Evolutionary conservation across 2,329 filamentous ascomycete species (phyloP).

Genomic region (Stachybotrys chartarum): DNA sequence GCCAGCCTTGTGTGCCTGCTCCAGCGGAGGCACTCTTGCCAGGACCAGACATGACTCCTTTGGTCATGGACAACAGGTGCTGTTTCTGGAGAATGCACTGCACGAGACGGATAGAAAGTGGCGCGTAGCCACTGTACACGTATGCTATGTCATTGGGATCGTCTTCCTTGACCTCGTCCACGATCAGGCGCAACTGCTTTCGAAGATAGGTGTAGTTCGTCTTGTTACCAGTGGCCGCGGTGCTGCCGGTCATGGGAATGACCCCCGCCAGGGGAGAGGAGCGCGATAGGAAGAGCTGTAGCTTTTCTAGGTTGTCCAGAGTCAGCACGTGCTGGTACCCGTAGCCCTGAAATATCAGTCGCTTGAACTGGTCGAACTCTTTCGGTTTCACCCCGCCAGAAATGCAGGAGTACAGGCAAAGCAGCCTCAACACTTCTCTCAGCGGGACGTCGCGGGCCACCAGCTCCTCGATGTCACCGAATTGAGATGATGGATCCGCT

Average conservation of each 20-base stretch:
- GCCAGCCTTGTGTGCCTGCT: conserved; percentile 72
- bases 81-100: conserved; percentile 92
- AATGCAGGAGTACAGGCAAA: conserved; percentile 89
- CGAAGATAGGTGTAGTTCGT: conserved; percentile 89
- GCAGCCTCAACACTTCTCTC: conserved; percentile 70
- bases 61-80: conserved; percentile 64
- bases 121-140: conserved; percentile 95
- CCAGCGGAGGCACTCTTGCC: conserved; percentile 25
- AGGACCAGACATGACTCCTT: conserved; percentile 43
- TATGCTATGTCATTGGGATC: conserved; percentile 95
- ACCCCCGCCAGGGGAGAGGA: conserved; percentile 73
- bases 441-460: conserved; percentile 81
- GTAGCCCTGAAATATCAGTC: conserved; percentile 83
- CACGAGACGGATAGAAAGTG: conserved; percentile 81
- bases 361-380: conserved; percentile 84
- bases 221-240: conserved; percentile 54
- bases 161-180: conserved; percentile 94
- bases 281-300: conserved; percentile 75
- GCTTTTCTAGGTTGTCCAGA: conserved; percentile 78
- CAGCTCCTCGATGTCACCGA: conserved; percentile 89
- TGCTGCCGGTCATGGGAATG: conserved; percentile 62
- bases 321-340: conserved; percentile 93
- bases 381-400: conserved; percentile 81
- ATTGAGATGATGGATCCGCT: conserved; percentile 79
- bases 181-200: conserved; percentile 79